Base-by-base conservation (phyloP, 139 green algal genomes). In the Haematococcus lacustris region DNA sequence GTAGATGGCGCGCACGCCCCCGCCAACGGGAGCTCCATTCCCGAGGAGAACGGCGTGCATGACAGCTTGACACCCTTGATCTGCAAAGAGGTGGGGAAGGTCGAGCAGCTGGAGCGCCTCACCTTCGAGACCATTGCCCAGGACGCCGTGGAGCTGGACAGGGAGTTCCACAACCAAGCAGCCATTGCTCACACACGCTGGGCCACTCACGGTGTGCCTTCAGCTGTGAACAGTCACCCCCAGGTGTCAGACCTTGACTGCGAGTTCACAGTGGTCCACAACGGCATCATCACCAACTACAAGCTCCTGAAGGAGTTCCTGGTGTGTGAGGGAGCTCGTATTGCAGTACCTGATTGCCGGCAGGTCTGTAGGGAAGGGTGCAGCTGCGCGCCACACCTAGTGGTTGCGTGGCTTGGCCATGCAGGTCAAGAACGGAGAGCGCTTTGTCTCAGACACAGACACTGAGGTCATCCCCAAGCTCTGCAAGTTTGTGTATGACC, bases 231-330 rank as follows among this genome's bases (percentile, higher is more conserved):
- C 87, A 87, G 80, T 75, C 95, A 99, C 79, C 95, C 96, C 73
- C 88, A 93, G 32, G 77, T 88, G 33, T 93, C 87, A 71, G 91
- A 84, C 64, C 61, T 77, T 1, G 81, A 84, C 51, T 82, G 88
- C 65, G 88, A 95, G 73, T 99, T 99, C 76, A 83, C 96, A 30
- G 92, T 99, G 7, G 96, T 99, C 38, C 96, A 99, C 90, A 99
- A 99, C 73, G 95, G 95, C 61, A 99, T 98, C 83, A 98, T 99
- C 88, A 99, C 96, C 41, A 99, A 99, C 88, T 97, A 94, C 85
- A 83, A 89, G 67, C 81, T 91, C 32, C 82, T 97, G 0, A 93
- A 93, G 61, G 86, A 92, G 38, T 97, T 96, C 76, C 79, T 97
- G 84, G 85, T 92, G 71, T n/a, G n/a, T n/a, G n/a, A n/a, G n/a